Evolutionary conservation across 805 yeast genomes (phyloP), one percentile per base, ranked within the genome.

Genomic region (Candida chilensis): DNA sequence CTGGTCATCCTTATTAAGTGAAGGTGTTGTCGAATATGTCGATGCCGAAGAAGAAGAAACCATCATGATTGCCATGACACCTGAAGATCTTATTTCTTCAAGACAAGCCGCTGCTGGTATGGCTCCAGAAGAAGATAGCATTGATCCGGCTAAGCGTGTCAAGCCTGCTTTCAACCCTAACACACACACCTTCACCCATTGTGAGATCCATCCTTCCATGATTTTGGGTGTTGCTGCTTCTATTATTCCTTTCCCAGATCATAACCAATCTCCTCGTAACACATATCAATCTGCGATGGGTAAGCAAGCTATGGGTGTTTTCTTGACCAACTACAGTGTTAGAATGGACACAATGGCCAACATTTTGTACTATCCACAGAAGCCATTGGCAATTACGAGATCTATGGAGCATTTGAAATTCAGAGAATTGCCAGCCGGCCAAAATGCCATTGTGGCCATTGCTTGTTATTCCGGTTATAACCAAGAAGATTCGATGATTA

Each of bases 341-440:
- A 84, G 98, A 63, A 92, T 92, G 98, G 98, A 92, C 59, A 92
- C 98, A 1, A 92, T 92, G 98, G 96, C 98, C 7, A 92, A 92
- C 52, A 90, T 92, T 45, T 68, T 92, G 43, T 92, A 92, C 53
- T 92, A 92, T 52, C 98, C 98, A 24, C 98, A 92, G 54, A 92
- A 92, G 56, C 98, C 98, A 11, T 66, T 92, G 52, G 98, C 97
- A 30, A 92, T 96, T 18, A 92, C 98, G 14, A 80, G 96, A 59
- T 77, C 97, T 2, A 92, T 92, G 98, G 98, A 92, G 59, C 84
- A 80, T 52, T 69, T 92, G 64, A 90, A 92, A 62, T 92, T 92
- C 66, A 75, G 98, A 66, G 98, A 92, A 60, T 69, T 92, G 39
- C 98, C 98, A 22, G 98, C 98, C 36, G 98, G 98, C 36, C 98